Evolutionary conservation across 768 basidiomycete genomes (phyloP).

Genomic region (Punctularia strigosozonata): DNA sequence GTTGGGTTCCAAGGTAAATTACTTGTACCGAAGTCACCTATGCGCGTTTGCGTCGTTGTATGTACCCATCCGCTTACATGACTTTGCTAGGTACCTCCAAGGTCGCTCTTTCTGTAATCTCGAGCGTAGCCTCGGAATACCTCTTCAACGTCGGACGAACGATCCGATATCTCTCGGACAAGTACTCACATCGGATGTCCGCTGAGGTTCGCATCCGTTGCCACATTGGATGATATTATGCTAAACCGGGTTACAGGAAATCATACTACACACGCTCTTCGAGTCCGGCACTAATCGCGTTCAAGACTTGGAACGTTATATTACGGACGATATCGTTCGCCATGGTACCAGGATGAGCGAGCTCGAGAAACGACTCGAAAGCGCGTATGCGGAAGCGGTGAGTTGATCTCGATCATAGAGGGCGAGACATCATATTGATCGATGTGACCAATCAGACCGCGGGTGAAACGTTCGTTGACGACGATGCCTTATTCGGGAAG

Average conservation of each 20-base stretch:
- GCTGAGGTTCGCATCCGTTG: constrained; percentile 47
- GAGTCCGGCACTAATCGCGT: constrained; percentile 77
- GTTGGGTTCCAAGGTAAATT: constrained; percentile 80
- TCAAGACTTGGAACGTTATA: constrained; percentile 74
- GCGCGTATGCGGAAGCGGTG: constrained; percentile 74
- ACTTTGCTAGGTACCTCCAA: constrained; percentile 51
- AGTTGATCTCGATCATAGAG: constrained; percentile 17
- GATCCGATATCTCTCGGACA: constrained; percentile 71
- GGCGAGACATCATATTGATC: constrained; percentile 18
- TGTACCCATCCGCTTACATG: not conserved
- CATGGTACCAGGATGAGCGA: constrained; percentile 69
- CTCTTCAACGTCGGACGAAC: constrained; percentile 79
- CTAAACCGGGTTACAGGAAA: constrained; percentile 54
- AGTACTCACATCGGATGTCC: constrained; percentile 69
- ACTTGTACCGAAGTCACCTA: not conserved
- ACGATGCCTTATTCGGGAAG: constrained; percentile 46
- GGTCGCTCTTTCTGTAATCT: constrained; percentile 64
- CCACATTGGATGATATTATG: not conserved
- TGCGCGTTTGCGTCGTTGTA: not conserved
- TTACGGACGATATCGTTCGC: constrained; percentile 79
- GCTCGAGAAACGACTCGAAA: constrained; percentile 76
- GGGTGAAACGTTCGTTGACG: constrained; percentile 39
- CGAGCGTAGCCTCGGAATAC: constrained; percentile 71
- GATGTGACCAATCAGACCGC: constrained; percentile 26
- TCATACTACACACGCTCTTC: constrained; percentile 81